Percentiles rank a stretch among this genome's conserved stretches.
These are phyloP conservation scores for Amaranthus hypochondriacus DNA, from an alignment of 148 eudicot species.

Conservation along the genomic window DNA sequence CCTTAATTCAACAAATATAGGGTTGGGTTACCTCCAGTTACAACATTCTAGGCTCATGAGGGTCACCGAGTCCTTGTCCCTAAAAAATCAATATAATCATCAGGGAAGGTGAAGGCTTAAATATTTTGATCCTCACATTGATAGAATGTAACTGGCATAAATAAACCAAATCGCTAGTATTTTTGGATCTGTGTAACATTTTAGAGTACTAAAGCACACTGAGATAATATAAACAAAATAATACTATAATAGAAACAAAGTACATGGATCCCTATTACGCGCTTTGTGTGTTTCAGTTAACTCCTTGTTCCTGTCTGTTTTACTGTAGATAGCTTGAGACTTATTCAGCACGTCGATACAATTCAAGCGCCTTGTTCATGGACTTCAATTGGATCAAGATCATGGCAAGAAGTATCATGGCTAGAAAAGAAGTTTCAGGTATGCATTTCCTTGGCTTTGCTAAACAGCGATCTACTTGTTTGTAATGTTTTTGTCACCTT, in stretches of 20 bases:
- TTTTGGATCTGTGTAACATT: background rate
- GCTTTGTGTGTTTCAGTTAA: background rate
- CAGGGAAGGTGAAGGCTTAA: too few relatives aligned
- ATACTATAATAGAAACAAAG: background rate
- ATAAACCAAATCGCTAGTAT: too few relatives aligned
- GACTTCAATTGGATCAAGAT: conserved; percentile 43
- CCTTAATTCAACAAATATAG: too few relatives aligned
- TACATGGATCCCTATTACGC: background rate
- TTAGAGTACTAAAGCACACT: background rate
- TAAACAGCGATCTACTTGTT: background rate
- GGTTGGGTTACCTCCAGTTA: too few relatives aligned
- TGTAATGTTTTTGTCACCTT: conserved; percentile 13
- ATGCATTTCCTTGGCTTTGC: conserved; percentile 1
- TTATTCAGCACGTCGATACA: conserved; percentile 73
- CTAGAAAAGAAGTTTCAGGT: conserved; percentile 58
- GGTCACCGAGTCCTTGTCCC: too few relatives aligned
- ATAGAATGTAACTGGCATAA: too few relatives aligned
- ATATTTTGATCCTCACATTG: too few relatives aligned
- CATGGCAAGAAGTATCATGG: conserved; percentile 62
- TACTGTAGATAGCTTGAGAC: conserved; percentile 67
- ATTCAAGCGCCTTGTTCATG: conserved; percentile 63
- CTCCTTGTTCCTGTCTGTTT: background rate
- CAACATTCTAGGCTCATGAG: too few relatives aligned
- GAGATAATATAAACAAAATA: background rate
- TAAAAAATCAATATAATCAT: too few relatives aligned